Conservation (phyloP, 2,329 filamentous ascomycete species). For the Monosporascus sp. region DNA sequence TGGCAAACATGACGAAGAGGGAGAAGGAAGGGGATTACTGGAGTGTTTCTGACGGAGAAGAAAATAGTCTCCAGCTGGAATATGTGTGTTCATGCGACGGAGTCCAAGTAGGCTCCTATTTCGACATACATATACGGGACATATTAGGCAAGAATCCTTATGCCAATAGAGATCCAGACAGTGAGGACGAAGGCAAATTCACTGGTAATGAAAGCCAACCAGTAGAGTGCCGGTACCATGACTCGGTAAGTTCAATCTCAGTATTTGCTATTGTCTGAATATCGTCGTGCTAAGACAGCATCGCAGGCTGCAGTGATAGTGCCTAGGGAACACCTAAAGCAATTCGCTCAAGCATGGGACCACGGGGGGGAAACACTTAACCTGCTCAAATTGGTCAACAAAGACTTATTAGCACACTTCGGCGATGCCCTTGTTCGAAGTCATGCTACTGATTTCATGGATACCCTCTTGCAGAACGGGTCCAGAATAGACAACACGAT, state of each 20-base stretch:
- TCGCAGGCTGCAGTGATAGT: slow-evolving; percentile 8
- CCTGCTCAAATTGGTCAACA: not conserved
- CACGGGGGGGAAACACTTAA: not conserved
- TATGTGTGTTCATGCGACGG: slow-evolving; percentile 6
- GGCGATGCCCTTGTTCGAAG: not conserved
- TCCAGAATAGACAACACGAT: not conserved
- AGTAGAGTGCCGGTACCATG: slow-evolving; percentile 8
- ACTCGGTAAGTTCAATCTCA: slow-evolving; percentile 9
- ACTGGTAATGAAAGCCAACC: slow-evolving; percentile 12
- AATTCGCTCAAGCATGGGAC: not conserved
- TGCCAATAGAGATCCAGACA: slow-evolving; percentile 7
- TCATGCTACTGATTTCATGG: not conserved
- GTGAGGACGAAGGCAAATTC: slow-evolving; percentile 8
- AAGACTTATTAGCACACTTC: not conserved
- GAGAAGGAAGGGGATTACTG: not conserved
- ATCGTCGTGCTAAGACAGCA: not conserved
- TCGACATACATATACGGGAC: slow-evolving; percentile 1
- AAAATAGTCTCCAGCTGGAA: slow-evolving; percentile 1
- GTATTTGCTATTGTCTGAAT: not conserved
- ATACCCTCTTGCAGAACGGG: not conserved
- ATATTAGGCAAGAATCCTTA: slow-evolving; percentile 8
- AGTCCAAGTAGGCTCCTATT: not conserved
- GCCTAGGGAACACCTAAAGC: not conserved
- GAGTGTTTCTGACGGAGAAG: not conserved
- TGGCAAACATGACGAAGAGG: slow-evolving; percentile 14